Evolutionary conservation across 768 basidiomycete species (phyloP).

Genomic region (Infundibulicybe gibba): DNA sequence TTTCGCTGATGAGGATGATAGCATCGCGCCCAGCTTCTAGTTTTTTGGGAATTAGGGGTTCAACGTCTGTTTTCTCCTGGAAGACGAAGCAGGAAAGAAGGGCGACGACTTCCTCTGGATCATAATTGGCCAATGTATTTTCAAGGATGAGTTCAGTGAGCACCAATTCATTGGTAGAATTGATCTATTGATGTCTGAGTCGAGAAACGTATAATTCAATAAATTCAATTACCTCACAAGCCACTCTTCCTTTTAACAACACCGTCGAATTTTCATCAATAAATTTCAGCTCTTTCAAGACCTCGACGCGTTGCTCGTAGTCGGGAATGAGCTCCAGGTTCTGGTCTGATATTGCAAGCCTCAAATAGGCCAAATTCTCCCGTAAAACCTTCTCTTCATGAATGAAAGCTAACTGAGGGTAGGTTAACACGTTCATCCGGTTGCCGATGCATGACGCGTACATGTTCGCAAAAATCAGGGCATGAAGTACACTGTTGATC

Average conservation of each 20-base stretch:
- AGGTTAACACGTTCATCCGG: no score
- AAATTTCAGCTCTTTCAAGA: slow-evolving; percentile 88
- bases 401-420: slow-evolving; percentile 62
- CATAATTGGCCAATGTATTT: slow-evolving; percentile 86
- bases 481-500: slow-evolving; percentile 54
- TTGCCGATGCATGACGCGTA: slow-evolving; percentile 30
- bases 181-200: slow-evolving; percentile 60
- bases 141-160: slow-evolving; percentile 96
- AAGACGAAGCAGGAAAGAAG: slow-evolving; percentile 96
- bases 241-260: slow-evolving; percentile 92
- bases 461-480: slow-evolving; percentile 70
- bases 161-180: slow-evolving; percentile 95
- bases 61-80: slow-evolving; percentile 94
- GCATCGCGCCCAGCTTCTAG: slow-evolving; percentile 77
- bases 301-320: slow-evolving; percentile 91
- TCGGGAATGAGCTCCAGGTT: slow-evolving; percentile 96
- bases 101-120: slow-evolving; percentile 95
- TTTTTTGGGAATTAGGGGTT: slow-evolving; percentile 77
- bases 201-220: background rate
- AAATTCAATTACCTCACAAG: slow-evolving; percentile 75
- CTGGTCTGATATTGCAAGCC: slow-evolving; percentile 89
- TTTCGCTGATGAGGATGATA: slow-evolving; percentile 74
- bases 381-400: slow-evolving; percentile 77
- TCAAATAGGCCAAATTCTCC: slow-evolving; percentile 72
- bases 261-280: slow-evolving; percentile 97